Conservation (phyloP, 495 filamentous ascomycete genomes). For the Penicillium longicatenatum region DNA sequence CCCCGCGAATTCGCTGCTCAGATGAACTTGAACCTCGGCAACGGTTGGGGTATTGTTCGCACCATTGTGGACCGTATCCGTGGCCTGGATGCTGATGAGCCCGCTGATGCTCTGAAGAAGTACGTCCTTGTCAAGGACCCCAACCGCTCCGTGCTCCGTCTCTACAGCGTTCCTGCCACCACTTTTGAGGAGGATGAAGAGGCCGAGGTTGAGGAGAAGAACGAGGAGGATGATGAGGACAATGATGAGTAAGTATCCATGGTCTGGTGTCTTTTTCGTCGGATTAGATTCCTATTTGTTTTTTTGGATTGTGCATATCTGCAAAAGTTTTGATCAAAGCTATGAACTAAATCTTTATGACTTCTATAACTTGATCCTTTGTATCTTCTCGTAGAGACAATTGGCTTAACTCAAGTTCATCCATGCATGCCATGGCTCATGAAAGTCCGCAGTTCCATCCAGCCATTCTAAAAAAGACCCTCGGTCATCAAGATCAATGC, state of each 20-base stretch:
- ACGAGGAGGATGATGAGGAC: slow-evolving; percentile 49
- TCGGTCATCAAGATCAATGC: slow-evolving; percentile 17
- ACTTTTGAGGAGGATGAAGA: slow-evolving; percentile 83
- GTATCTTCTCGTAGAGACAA: not conserved
- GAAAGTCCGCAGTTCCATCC: slow-evolving; percentile 1
- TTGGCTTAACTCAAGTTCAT: slow-evolving; percentile 3
- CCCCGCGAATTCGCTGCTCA: slow-evolving; percentile 93
- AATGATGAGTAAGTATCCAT: slow-evolving; percentile 38
- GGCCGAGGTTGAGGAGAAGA: slow-evolving; percentile 47
- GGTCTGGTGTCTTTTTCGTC: slow-evolving; percentile 17
- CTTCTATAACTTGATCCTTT: not conserved
- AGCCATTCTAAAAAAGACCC: slow-evolving; percentile 4
- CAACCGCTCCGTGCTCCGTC: slow-evolving; percentile 87
- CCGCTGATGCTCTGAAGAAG: slow-evolving; percentile 63
- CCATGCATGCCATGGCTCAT: slow-evolving; percentile 6
- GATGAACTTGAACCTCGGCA: slow-evolving; percentile 95
- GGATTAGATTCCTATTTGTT: slow-evolving; percentile 14
- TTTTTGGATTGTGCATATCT: slow-evolving; percentile 21
- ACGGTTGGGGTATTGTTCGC: slow-evolving; percentile 98
- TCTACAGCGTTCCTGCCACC: slow-evolving; percentile 86
- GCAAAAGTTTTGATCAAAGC: slow-evolving; percentile 30
- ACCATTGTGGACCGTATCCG: slow-evolving; percentile 89
- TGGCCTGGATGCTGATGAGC: slow-evolving; percentile 65
- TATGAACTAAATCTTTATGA: slow-evolving; percentile 9
- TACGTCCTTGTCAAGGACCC: slow-evolving; percentile 83